Base-by-base conservation (phyloP, 2,329 filamentous ascomycete species). In the Aspergillus bombycis region DNA sequence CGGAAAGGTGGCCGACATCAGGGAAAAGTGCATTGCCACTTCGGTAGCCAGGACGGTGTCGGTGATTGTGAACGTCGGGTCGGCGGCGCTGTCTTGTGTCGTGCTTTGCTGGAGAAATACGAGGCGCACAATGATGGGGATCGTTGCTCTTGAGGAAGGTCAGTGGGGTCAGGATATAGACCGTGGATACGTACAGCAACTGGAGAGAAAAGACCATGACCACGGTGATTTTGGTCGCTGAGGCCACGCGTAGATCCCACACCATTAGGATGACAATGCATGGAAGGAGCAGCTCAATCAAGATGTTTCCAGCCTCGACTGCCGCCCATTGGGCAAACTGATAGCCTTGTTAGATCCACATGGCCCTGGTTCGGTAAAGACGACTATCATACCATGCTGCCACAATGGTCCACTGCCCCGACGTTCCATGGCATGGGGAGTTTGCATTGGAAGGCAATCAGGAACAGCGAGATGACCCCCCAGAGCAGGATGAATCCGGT, bases 11-110 rank as follows among this genome's bases (percentile, higher is more conserved):
- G 55, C 55, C 16, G 55, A 38, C 19, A 57, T 57, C 4, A 57
- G 55, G 26, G 55, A 57, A n/a, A 57, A 57, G 38, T 57, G 55
- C 55, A 57, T 57, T 12, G 32, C 55, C 21, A 57, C 55, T 57
- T 57, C 55, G 12, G 55, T 57, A n/a, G 34, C n/a, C 10, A 57
- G 23, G 23, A 43, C 45, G 8, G 55, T 45, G 55, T 57, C 45
- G 23, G 55, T 46, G 23, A 57, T 38, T 8, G 38, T 23, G 55
- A 46, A 57, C 34, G 55, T 57, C 16, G 28, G 16, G 23, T 57
- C 41, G 36, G 55, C 26, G 55, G 26, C 12, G 38, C 23, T 23
- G n/a, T 46, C 43, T 23, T 9, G 3, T 19, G 38, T 30, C 26
- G 55, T 46, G 38, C 43, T 46, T 23, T 32, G 23, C 21, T 45